A percentile compares a stretch with the other conserved stretches of the same genome.
phyloP scores from a whole-genome alignment of 1,139 yeast species.

The Yamadazyma taylorii region DNA sequence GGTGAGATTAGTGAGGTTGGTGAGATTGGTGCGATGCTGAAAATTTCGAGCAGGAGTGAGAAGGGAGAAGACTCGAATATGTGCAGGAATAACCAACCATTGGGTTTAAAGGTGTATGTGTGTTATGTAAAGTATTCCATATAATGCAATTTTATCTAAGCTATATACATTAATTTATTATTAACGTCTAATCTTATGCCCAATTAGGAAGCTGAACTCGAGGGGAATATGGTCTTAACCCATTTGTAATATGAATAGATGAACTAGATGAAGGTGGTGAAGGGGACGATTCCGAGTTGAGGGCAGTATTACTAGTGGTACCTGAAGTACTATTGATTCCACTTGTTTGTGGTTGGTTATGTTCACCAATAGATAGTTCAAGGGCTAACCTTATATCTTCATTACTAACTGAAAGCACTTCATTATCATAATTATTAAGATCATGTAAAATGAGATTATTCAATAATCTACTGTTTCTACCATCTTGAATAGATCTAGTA shows the following conservation, averaged over 20 bases:
- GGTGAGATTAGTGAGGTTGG: too few species aligned
- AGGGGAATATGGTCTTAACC: not conserved
- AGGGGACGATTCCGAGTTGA: not conserved
- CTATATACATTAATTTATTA: too few species aligned
- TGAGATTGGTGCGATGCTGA: not conserved
- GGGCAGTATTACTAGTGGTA: not conserved
- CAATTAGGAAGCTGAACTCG: conserved; percentile 1
- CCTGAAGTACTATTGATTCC: not conserved
- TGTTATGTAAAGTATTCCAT: too few species aligned
- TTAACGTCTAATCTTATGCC: not conserved
- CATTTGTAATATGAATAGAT: not conserved
- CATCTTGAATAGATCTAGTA: not conserved
- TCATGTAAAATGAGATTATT: conserved; percentile 9
- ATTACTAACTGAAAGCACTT: conserved; percentile 1
- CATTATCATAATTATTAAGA: conserved; percentile 9
- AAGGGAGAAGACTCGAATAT: too few species aligned
- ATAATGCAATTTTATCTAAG: too few species aligned
- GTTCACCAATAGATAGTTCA: conserved; percentile 5
- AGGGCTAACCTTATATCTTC: conserved; percentile 7
- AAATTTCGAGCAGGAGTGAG: too few species aligned
- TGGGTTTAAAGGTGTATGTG: too few species aligned
- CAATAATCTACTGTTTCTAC: conserved; percentile 5
- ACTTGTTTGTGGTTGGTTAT: not conserved
- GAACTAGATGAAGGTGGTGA: not conserved
- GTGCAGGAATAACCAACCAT: too few species aligned